These are phyloP conservation scores for Kwoniella sp. DNA, from an alignment of 768 basidiomycete species.

Conservation along the genomic window DNA sequence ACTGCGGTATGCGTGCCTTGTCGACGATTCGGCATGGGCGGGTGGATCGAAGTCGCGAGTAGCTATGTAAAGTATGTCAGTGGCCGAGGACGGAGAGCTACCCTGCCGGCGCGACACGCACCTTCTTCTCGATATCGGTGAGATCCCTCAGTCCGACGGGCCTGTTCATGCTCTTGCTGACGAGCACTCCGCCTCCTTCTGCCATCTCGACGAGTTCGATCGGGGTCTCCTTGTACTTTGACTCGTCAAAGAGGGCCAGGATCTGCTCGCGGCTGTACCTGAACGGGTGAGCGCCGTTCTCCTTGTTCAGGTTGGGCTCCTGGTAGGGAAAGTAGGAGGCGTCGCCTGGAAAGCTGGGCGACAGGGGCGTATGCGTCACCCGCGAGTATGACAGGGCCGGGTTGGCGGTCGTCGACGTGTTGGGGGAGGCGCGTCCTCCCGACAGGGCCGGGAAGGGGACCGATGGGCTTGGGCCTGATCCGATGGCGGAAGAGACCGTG, in stretches of 20 bases:
- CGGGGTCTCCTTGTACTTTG: constrained; percentile 61
- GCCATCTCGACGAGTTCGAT: constrained; percentile 67
- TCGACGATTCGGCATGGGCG: constrained; percentile 79
- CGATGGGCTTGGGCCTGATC: background rate
- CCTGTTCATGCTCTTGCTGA: constrained; percentile 64
- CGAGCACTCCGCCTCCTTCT: constrained; percentile 32
- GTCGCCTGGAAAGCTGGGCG: constrained; percentile 33
- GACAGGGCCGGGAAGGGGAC: constrained; percentile 34
- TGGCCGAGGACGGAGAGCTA: too few species aligned
- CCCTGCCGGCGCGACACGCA: constrained; percentile 48
- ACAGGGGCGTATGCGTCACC: constrained; percentile 34
- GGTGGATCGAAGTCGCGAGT: constrained; percentile 75
- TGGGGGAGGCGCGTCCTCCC: constrained; percentile 14
- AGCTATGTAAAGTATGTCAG: too few species aligned
- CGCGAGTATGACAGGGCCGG: constrained; percentile 37
- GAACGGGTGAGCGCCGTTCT: constrained; percentile 32
- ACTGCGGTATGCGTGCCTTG: constrained; percentile 8
- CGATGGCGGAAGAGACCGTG: background rate
- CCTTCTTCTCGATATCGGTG: constrained; percentile 82
- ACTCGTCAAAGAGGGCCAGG: constrained; percentile 51
- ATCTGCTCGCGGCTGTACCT: constrained; percentile 45
- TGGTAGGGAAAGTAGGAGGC: constrained; percentile 29
- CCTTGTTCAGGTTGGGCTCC: constrained; percentile 22
- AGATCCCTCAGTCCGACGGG: constrained; percentile 75
- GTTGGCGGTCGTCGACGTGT: constrained; percentile 8